Conservation (phyloP, 2,329 filamentous ascomycete genomes). For the Pyricularia sp. region DNA sequence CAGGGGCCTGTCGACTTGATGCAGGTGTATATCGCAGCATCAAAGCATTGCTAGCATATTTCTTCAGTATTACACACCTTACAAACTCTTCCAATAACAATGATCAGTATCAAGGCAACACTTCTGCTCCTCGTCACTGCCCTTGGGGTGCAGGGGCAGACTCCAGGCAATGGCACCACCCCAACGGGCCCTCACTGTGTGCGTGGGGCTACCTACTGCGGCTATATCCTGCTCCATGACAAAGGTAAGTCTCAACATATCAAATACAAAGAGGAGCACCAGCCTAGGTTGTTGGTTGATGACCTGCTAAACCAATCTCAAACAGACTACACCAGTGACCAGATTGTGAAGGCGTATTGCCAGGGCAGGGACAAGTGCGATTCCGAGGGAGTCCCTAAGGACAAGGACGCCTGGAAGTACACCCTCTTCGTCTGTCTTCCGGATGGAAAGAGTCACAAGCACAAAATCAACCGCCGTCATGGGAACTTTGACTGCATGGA, state of each 20-base stretch:
- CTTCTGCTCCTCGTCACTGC: background rate
- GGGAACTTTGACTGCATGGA: background rate
- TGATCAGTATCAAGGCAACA: background rate
- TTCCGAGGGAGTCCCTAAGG: background rate
- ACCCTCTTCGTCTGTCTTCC: background rate
- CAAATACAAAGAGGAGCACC: constrained; percentile 12
- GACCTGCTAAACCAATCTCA: constrained; percentile 2
- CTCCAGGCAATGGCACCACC: background rate
- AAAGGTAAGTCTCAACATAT: constrained; percentile 13
- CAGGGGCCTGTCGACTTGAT: background rate
- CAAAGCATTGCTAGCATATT: background rate
- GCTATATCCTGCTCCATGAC: constrained; percentile 13
- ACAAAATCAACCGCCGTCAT: background rate
- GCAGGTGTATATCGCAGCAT: background rate
- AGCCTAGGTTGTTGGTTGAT: constrained; percentile 9
- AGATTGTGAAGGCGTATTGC: background rate
- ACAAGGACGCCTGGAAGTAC: background rate
- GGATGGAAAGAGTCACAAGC: background rate
- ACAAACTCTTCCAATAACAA: background rate
- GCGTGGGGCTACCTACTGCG: constrained; percentile 15
- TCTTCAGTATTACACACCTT: background rate
- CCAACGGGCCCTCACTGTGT: constrained; percentile 7
- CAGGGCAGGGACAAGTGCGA: background rate
- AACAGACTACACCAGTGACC: background rate
- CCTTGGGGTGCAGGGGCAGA: background rate